A percentile compares a stretch with the other conserved stretches of the same genome.
Conservation (phyloP, 495 filamentous ascomycete species). For the Achaetomiella virescens region DNA sequence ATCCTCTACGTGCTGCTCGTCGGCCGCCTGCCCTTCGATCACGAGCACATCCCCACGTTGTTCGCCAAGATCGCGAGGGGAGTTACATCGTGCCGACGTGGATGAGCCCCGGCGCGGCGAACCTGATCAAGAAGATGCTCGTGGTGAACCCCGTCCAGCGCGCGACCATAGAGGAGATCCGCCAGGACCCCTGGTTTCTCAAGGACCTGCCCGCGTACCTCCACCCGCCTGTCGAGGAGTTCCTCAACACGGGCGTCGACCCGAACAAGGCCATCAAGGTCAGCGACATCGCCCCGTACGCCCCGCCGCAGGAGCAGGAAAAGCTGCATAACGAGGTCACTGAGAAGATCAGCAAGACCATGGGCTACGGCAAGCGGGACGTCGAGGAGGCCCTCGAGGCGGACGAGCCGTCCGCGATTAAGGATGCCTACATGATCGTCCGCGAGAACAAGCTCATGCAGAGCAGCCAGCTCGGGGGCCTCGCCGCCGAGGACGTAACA, state of each 20-base stretch:
- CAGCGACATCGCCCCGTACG: constrained; percentile 67
- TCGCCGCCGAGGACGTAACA: constrained; percentile 16
- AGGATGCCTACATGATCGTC: constrained; percentile 97
- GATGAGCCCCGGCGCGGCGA: constrained; percentile 76
- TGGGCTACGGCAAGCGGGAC: constrained; percentile 94
- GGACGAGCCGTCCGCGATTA: constrained; percentile 93
- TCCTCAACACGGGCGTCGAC: constrained; percentile 86
- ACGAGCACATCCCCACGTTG: constrained; percentile 64
- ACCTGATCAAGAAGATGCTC: constrained; percentile 86
- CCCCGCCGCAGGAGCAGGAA: constrained; percentile 69
- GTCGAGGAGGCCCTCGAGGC: constrained; percentile 88
- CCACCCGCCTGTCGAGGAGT: constrained; percentile 84
- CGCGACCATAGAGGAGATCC: constrained; percentile 88
- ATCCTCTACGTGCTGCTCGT: constrained; percentile 94
- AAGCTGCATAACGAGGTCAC: constrained; percentile 88
- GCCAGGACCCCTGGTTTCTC: constrained; percentile 90
- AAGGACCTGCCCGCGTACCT: constrained; percentile 80
- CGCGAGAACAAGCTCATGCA: constrained; percentile 98
- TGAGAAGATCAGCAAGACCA: constrained; percentile 90
- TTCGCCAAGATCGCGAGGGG: constrained; percentile 49
- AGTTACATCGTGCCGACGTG: constrained; percentile 84
- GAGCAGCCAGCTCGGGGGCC: constrained; percentile 51
- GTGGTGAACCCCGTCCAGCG: constrained; percentile 91
- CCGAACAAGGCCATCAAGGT: constrained; percentile 81
- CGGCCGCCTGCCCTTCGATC: constrained; percentile 90